Base-by-base conservation (phyloP, 805 yeast species). In the Hanseniaspora vineae region DNA sequence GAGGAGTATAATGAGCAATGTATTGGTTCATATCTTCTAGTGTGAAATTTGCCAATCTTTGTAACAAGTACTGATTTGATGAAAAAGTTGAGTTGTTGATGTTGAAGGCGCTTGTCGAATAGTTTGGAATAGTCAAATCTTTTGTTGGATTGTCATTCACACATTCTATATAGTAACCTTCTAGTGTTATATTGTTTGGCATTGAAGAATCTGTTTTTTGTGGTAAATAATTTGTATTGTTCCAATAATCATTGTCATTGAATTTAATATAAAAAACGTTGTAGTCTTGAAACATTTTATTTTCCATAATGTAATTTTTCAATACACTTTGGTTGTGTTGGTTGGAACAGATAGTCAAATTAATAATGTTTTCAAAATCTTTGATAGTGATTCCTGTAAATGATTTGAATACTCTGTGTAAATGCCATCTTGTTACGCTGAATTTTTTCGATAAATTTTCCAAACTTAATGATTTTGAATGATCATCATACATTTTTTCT, bases 371-470 rank as follows among this genome's bases (percentile, higher is more conserved):
- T 46, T 95, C 95, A 57, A 86, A 86, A 6, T 85, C 81, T 67
- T 86, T 84, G 20, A 95, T 95, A 1, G 96, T 86, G 50, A 85
- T 72, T 2, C 94, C 90, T 5, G 94, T 84, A 51, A 86, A 84
- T 48, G 81, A 76, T 64, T 87, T 82, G 70, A 87, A 87, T 20
- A 87, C 95, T 46, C 96, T 70, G 68, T 87, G 96, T 65, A 87
- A 87, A 64, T 87, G 96, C 95, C 95, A 87, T 23, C 95, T 92
- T 11, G 86, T 77, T 50, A 87, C 72, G 54, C 82, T 82, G 10
- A 20, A 40, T 19, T 40, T 20, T 20, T 40, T 23, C 8, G 43
- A 40, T 5, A 40, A 20, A 19, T 19, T 40, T 40, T 40, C 31
- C 17, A 40, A 40, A 40, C 43, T 19, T 31, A 40, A 14, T 40